A percentile compares a stretch with the other conserved stretches of the same genome.
Conservation (phyloP, 805 yeast genomes). For the Wickerhamomyces pijperi region DNA sequence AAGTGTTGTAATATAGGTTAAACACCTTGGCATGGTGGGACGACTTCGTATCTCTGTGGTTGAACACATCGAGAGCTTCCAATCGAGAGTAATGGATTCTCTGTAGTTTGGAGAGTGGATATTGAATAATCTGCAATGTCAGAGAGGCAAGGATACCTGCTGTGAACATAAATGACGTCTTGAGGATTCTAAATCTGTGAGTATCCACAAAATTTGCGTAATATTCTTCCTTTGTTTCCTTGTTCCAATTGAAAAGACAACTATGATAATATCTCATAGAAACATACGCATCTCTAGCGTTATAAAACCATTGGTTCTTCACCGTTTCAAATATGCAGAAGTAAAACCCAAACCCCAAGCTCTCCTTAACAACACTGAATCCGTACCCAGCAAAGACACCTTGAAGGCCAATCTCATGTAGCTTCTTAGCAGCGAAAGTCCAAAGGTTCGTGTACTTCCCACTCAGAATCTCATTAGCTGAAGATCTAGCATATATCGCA, state of each 20-base stretch:
- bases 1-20: constrained; percentile 57
- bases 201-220: constrained; percentile 17
- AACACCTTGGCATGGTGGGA: constrained; percentile 9
- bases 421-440: constrained; percentile 60
- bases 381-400: constrained; percentile 89
- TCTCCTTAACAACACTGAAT: constrained; percentile 69
- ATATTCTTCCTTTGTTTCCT: constrained; percentile 13
- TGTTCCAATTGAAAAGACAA: constrained; percentile 17
- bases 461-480: constrained; percentile 59
- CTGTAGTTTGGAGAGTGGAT: constrained; percentile 74
- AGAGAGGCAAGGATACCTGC: constrained; percentile 88
- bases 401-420: constrained; percentile 61
- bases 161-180: constrained; percentile 56
- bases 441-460: constrained; percentile 65
- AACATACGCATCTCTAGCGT: constrained; percentile 33
- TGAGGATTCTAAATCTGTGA: constrained; percentile 32
- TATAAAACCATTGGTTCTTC: constrained; percentile 53
- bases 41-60: constrained; percentile 10
- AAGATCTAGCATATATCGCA: constrained; percentile 76
- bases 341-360: constrained; percentile 73
- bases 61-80: constrained; percentile 65
- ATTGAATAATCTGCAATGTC: constrained; percentile 66
- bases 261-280: constrained; percentile 31
- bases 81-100: constrained; percentile 67
- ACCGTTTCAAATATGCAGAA: constrained; percentile 73